These are phyloP conservation scores for Trichopus zeylanicus DNA, from an alignment of 116 monocot genomes.

Conservation along the genomic window DNA sequence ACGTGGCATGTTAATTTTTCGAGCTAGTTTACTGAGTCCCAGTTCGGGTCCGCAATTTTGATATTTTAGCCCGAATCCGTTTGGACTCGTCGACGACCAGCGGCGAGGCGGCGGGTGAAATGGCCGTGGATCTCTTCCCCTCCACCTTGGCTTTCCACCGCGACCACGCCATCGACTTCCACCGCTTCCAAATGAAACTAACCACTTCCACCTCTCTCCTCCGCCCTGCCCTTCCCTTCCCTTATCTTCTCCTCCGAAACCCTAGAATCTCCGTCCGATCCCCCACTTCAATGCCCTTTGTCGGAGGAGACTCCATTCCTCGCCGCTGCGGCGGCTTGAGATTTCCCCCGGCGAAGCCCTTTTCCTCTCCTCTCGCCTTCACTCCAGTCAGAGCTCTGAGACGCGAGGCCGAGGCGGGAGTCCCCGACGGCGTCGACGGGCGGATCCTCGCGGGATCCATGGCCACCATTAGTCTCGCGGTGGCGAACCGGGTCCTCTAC, in stretches of 20 bases:
- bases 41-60: too few species aligned
- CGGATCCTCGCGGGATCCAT: constrained; percentile 39
- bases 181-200: neutral
- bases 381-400: neutral
- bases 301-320: too few species aligned
- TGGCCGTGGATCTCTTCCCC: neutral
- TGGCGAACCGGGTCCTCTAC: constrained; percentile 84
- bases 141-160: neutral
- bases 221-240: neutral
- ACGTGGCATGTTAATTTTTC: too few species aligned
- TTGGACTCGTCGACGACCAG: too few species aligned
- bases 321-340: too few species aligned
- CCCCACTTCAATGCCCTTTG: neutral
- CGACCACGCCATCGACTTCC: neutral
- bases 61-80: too few species aligned
- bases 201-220: neutral
- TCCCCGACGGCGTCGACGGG: constrained; percentile 14
- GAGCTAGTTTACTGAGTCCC: too few species aligned
- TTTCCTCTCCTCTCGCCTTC: neutral
- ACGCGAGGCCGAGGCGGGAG: constrained; percentile 3
- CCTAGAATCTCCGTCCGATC: neutral
- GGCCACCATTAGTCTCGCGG: constrained; percentile 57
- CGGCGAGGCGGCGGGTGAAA: too few species aligned
- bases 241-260: neutral
- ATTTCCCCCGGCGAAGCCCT: too few species aligned